Percentiles rank a stretch among this genome's conserved stretches.
phyloP scores from a whole-genome alignment of 2,329 filamentous ascomycete species.

The Fusarium luffae region DNA sequence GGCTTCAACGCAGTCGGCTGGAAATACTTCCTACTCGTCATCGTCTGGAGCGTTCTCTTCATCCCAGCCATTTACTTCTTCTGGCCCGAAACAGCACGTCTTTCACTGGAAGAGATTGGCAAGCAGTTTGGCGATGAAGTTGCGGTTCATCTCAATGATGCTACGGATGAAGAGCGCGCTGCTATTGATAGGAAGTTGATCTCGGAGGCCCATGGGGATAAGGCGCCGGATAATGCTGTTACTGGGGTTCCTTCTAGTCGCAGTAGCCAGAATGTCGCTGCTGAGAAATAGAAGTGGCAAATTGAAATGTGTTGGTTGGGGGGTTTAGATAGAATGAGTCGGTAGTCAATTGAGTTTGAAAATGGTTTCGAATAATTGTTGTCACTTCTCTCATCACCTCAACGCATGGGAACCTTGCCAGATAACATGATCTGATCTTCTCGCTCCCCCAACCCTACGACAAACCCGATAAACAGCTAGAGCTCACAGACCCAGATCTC shows the following conservation, averaged over 20 bases:
- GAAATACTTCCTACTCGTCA: conserved; percentile 63
- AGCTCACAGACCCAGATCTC: not conserved
- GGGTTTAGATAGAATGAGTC: too few species aligned
- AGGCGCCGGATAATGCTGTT: not conserved
- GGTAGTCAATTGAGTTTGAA: not conserved
- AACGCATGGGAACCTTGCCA: too few species aligned
- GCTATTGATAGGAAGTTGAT: conserved; percentile 23
- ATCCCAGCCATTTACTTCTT: conserved; percentile 49
- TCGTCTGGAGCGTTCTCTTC: conserved; percentile 53
- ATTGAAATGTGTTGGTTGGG: too few species aligned
- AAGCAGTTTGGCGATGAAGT: conserved; percentile 60
- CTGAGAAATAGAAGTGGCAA: not conserved
- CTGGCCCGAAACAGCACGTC: conserved; percentile 46
- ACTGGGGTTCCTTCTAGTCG: not conserved
- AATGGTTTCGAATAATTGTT: not conserved
- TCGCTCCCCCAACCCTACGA: too few species aligned
- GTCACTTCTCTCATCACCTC: too few species aligned
- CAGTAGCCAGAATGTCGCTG: conserved; percentile 8
- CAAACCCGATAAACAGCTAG: too few species aligned
- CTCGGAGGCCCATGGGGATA: not conserved
- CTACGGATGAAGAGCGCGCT: conserved; percentile 48
- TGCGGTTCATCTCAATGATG: conserved; percentile 57
- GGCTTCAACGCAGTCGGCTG: conserved; percentile 58
- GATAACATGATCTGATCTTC: too few species aligned
- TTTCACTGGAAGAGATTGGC: conserved; percentile 57